These are phyloP conservation scores for Endocalyx cinctus DNA, from an alignment of 2,329 filamentous ascomycete species.

Conservation along the genomic window DNA sequence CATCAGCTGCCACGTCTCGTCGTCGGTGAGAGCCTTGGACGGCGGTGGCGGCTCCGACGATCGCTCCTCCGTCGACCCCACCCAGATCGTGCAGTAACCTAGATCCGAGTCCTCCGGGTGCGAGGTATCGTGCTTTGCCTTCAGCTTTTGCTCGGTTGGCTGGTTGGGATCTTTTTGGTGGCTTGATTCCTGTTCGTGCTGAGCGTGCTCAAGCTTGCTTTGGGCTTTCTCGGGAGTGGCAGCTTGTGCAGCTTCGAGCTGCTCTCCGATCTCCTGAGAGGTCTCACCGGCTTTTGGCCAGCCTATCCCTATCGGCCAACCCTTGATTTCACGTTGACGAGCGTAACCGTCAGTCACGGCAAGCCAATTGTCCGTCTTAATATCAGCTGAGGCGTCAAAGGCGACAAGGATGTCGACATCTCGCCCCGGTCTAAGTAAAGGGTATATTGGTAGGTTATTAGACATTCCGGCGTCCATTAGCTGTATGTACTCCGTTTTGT, in stretches of 20 bases:
- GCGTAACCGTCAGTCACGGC: conserved; percentile 92
- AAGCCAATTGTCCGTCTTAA: conserved; percentile 93
- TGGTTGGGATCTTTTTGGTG: conserved; percentile 13
- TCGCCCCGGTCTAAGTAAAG: conserved; percentile 79
- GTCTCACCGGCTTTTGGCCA: conserved; percentile 69
- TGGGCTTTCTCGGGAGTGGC: conserved; percentile 56
- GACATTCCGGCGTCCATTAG: conserved; percentile 99
- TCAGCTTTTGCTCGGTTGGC: conserved; percentile 20
- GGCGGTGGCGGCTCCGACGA: conserved; percentile 50
- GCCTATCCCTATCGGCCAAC: conserved; percentile 91
- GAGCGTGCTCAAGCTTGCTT: conserved; percentile 58
- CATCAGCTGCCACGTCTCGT: conserved; percentile 64
- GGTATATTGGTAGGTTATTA: conserved; percentile 95
- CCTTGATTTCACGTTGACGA: conserved; percentile 81
- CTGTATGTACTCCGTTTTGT: conserved; percentile 65
- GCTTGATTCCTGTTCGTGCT: conserved; percentile 31
- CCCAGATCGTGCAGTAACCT: conserved; percentile 92
- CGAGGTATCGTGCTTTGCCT: conserved; percentile 36
- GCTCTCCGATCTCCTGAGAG: conserved; percentile 53
- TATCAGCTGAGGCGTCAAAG: conserved; percentile 92
- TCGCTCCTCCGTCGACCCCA: conserved; percentile 76
- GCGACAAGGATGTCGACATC: conserved; percentile 86
- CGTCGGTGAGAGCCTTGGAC: conserved; percentile 49
- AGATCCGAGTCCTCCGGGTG: conserved; percentile 56
- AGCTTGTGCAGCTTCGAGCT: conserved; percentile 66